Evolutionary conservation across 2,329 filamentous ascomycete genomes (phyloP), one percentile per base, ranked within the genome.

Genomic region (Aspergillus pseudotamarii): DNA sequence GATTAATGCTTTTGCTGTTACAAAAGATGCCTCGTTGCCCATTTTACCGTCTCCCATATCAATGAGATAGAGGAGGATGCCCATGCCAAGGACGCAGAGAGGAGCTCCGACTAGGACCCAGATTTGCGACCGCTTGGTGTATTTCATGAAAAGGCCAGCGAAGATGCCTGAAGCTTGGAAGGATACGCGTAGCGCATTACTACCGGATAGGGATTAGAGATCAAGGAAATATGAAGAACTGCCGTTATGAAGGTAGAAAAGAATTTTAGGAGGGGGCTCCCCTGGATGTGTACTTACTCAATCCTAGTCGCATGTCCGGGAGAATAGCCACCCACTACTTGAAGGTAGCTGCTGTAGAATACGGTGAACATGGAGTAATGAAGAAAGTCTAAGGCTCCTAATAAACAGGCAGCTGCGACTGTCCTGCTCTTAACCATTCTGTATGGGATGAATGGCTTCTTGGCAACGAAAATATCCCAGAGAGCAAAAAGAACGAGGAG

Each of bases 311-410:
- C 74, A 14, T 75, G 69, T 0, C 75, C 78, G 0, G 78, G 70
- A 2, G 69, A 72, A 26, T 76, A 80, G 4, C 72, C 70, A 1
- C 74, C 78, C 16, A 76, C 77, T 4, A 80, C 77, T 56, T 79
- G 77, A 0, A 80, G 73, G 53, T 78, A 80, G 48, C 78, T 80
- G 0, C 77, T 76, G 55, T 80, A 79, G 65, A 81, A 80, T 1
- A 79, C 69, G 0, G 76, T 75, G 60, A 80, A 81, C 41, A 76
- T 67, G 3, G 76, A 76, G 57, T 75, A 75, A 57, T 73, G 69
- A 38, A 74, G 69, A 56, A 75, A 74, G 51, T 81, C 78, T 1
- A 80, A 70, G 26, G 77, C 71, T 6, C 72, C 75, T 3, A 80
- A 60, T 0, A 76, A 36, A 36, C 78, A 80, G 0, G 79, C 79